These are phyloP conservation scores for Simplicillium aogashimaense DNA, from an alignment of 2,329 filamentous ascomycete genomes.

Conservation along the genomic window DNA sequence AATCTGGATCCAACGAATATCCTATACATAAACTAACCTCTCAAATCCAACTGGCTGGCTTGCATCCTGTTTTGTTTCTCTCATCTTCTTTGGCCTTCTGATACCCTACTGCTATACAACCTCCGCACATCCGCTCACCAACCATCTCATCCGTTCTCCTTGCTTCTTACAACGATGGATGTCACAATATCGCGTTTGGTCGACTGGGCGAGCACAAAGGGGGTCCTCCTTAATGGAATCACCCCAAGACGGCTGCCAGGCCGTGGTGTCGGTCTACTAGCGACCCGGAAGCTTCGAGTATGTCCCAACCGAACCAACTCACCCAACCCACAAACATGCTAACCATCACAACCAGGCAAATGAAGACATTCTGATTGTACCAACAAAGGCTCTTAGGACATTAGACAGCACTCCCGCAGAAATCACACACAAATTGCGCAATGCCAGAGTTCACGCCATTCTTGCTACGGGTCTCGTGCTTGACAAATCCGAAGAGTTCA, in stretches of 20 bases:
- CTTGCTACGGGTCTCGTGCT: slow-evolving; percentile 60
- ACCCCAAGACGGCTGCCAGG: slow-evolving; percentile 57
- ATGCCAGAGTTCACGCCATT: slow-evolving; percentile 56
- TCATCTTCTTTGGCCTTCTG: not conserved
- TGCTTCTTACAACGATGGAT: too few species aligned
- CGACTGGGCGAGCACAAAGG: slow-evolving; percentile 55
- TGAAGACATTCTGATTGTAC: slow-evolving; percentile 56
- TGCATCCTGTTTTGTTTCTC: not conserved
- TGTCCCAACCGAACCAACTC: slow-evolving; percentile 6
- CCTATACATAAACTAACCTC: not conserved
- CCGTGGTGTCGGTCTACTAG: slow-evolving; percentile 69
- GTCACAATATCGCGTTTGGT: slow-evolving; percentile 38
- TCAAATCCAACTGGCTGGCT: not conserved
- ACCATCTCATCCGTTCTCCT: slow-evolving; percentile 1
- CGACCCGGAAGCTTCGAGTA: slow-evolving; percentile 57
- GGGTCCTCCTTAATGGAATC: slow-evolving; percentile 59
- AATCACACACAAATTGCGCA: slow-evolving; percentile 41
- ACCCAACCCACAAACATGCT: not conserved
- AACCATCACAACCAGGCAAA: slow-evolving; percentile 16
- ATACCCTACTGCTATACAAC: slow-evolving; percentile 16
- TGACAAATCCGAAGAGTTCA: slow-evolving; percentile 34
- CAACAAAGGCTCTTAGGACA: slow-evolving; percentile 52
- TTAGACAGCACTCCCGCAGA: slow-evolving; percentile 46
- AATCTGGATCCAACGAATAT: too few species aligned
- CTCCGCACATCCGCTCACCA: slow-evolving; percentile 6